These are phyloP conservation scores for Pinus tabuliformis DNA, from an alignment of 75 land plant species.

Conservation along the genomic window DNA sequence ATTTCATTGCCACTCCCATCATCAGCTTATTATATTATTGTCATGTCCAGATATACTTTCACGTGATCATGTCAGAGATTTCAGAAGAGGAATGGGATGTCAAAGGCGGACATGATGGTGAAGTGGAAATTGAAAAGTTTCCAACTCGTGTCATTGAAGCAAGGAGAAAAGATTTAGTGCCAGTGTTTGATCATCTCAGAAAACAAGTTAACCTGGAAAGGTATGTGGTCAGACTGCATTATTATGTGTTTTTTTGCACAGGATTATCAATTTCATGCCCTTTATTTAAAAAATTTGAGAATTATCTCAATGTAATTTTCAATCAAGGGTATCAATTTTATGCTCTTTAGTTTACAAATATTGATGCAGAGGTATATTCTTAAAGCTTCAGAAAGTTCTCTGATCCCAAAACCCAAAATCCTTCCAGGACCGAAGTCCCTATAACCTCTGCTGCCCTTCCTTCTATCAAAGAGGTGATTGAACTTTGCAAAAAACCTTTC, in stretches of 20 bases:
- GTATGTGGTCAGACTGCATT: neutral
- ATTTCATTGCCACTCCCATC: neutral
- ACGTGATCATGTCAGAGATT: constrained; percentile 41
- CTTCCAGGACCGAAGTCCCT: too few species aligned
- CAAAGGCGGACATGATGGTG: constrained; percentile 40
- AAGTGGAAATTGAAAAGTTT: constrained; percentile 79
- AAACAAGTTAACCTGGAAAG: constrained; percentile 13
- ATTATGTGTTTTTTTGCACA: neutral
- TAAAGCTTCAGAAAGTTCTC: too few species aligned
- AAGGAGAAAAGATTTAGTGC: constrained; percentile 70
- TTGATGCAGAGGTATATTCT: too few species aligned
- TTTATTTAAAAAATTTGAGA: neutral
- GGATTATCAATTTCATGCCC: neutral
- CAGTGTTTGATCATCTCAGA: constrained; percentile 69
- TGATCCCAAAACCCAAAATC: too few species aligned
- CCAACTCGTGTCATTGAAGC: constrained; percentile 60
- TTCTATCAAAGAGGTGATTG: too few species aligned
- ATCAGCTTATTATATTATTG: neutral
- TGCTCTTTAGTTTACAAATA: too few species aligned
- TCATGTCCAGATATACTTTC: constrained; percentile 68
- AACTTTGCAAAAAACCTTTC: too few species aligned
- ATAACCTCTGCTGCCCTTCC: too few species aligned
- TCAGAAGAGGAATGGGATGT: neutral
- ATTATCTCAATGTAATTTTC: neutral
- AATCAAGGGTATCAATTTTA: too few species aligned